Evolutionary conservation across 2,329 filamentous ascomycete genomes (phyloP), one percentile per base, ranked within the genome.

Genomic region (Plenodomus tracheiphilus): DNA sequence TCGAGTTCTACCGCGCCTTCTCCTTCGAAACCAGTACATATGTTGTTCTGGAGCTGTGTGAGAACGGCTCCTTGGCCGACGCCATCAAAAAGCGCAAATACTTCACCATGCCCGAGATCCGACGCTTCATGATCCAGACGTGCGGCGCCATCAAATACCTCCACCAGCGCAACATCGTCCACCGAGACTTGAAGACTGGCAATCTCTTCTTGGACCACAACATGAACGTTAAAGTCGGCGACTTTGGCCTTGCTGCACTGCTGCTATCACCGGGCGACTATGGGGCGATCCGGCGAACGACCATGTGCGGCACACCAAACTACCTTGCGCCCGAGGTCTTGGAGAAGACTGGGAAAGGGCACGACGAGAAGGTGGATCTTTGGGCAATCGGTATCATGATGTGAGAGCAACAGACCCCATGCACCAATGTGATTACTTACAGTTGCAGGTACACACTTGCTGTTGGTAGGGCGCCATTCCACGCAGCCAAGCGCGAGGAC

Each of bases 321-420:
- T 99, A 99, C 71, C 96, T 99, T 61, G 94, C 94, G 0, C 94
- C 94, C 0, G 94, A 99, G 68, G 96, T 99, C 53, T 76, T 99
- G 43, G 90, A 96, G 67, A 96, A 94, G 78, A 90, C 88, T 28
- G 94, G 90, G 68, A 91, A 93, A 64, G 94, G 94, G 0, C 94
- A 99, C 70, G 94, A 96, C 59, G 92, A 97, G 69, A 96, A 95
- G 79, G 94, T 99, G 3, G 94, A 99, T 70, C 89, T 99, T 47
- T 99, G 95, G 95, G 96, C 93, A 38, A 81, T 99, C 68, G 94
- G 95, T 17, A 94, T 99, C 59, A 99, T 99, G 70, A 91, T 95
- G 86, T 92, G 77, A 77, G 56, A 4, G n/a, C 19, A 16, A n/a
- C n/a, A n/a, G n/a, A n/a, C n/a, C n/a, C n/a, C n/a, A n/a, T n/a